Evolutionary conservation across 768 basidiomycete species (phyloP), one percentile per base, ranked within the genome.

Genomic region (Thelephora aurantiotincta): DNA sequence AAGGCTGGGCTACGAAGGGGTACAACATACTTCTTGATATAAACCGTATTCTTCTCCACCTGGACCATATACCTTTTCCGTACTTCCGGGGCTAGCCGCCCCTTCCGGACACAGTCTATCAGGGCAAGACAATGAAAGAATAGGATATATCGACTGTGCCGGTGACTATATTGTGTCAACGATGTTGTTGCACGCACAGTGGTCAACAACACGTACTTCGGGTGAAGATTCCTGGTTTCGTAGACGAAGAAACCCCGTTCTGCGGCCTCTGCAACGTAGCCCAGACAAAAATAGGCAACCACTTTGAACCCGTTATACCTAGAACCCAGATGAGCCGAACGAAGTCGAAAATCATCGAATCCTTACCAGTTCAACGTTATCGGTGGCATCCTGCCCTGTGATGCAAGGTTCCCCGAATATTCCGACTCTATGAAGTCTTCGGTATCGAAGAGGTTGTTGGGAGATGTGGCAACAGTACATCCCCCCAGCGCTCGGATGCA

Each of bases 71-170:
- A 82, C 13, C 56, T 58, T 0, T 51, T 50, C 22, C 65, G 65
- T 37, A 60, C 51, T 5, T 65, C 62, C 12, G 60, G 61, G 3
- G 67, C 45, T 2, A 73, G 49, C 6, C 61, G 54, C 3, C 68
- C 71, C 45, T 68, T 64, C 33, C 80, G 70, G 33, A 83, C 55
- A 54, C 74, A 78, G 3, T 73, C 70, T 44, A 81, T 71, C 62
- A 86, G 60, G 2, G 83, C 74, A 33, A 86, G 67, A 52, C 71
- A 78, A 57, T 84, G 82, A 59, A 80, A 83, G 62, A 82, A 84
- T 3, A 81, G 64, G 1, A 70, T 71, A 57, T 77, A 83, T 43
- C 81, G 80, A 41, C 74, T 72, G 58, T 82, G 81, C 36, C 80
- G 67, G 60, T 83, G 81, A 53, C 80, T 83, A 35, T 35, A 16